A percentile compares a stretch with the other conserved stretches of the same genome.
Conservation (phyloP, 2,329 filamentous ascomycete genomes). For the Hymenoscyphus fructigenus region DNA sequence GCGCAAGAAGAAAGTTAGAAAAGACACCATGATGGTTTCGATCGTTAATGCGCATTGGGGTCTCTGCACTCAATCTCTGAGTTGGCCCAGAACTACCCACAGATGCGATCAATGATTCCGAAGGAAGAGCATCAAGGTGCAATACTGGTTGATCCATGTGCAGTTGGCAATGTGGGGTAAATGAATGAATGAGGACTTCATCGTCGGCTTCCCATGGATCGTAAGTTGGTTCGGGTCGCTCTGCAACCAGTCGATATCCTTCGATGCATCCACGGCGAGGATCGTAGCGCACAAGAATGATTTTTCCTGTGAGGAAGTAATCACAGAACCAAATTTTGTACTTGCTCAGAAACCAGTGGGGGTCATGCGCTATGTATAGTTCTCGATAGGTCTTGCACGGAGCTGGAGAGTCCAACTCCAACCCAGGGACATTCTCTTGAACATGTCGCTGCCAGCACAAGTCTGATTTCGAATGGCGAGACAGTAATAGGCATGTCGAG, state of each 20-base stretch:
- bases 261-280: slow-evolving; percentile 72
- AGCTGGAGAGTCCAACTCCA: slow-evolving; percentile 51
- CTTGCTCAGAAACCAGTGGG: slow-evolving; percentile 79
- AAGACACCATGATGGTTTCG: slow-evolving; percentile 50
- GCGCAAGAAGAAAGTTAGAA: slow-evolving; percentile 67
- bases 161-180: slow-evolving; percentile 67
- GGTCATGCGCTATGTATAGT: slow-evolving; percentile 72
- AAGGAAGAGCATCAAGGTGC: slow-evolving; percentile 44
- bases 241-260: slow-evolving; percentile 72
- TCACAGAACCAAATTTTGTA: slow-evolving; percentile 87
- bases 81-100: slow-evolving; percentile 20
- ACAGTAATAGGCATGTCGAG: slow-evolving; percentile 60
- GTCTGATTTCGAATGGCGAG: slow-evolving; percentile 61
- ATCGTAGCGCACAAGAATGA: slow-evolving; percentile 78
- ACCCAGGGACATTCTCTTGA: slow-evolving; percentile 63
- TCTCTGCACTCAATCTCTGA: slow-evolving; percentile 47
- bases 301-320: slow-evolving; percentile 66
- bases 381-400: slow-evolving; percentile 66
- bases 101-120: slow-evolving; percentile 16
- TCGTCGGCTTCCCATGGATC: slow-evolving; percentile 65
- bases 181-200: slow-evolving; percentile 68
- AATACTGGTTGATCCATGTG: slow-evolving; percentile 74
- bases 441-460: slow-evolving; percentile 71
- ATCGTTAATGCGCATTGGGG: slow-evolving; percentile 51
- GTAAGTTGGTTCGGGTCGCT: slow-evolving; percentile 53